Percentiles rank a stretch among this genome's conserved stretches.
These are phyloP conservation scores for Suillus clintonianus DNA, from an alignment of 768 basidiomycete species.

Conservation along the genomic window DNA sequence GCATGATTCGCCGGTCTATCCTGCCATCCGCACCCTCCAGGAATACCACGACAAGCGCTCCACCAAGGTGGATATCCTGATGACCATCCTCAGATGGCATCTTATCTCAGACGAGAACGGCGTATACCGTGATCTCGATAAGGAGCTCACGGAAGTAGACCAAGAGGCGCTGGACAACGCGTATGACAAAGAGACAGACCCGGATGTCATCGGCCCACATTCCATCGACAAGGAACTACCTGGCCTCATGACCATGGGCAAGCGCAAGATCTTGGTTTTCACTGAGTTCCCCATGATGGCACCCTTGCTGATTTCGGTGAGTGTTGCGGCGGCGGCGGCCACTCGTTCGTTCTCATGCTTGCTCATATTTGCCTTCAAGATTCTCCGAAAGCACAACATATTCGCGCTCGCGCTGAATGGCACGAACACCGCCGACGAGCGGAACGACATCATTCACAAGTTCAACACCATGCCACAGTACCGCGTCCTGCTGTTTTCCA, in stretches of 20 bases:
- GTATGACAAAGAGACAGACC: neutral
- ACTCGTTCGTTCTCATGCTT: too few species aligned
- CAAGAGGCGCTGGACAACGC: too few species aligned
- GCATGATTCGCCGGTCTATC: neutral
- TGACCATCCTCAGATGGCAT: neutral
- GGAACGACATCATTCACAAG: neutral
- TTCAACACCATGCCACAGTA: neutral
- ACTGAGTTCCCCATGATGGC: slow-evolving; percentile 5
- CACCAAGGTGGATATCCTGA: neutral
- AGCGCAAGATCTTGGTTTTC: neutral
- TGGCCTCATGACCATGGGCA: neutral
- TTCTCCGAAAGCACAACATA: neutral
- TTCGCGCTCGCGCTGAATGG: neutral
- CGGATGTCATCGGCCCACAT: neutral
- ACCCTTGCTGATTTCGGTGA: neutral
- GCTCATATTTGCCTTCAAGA: neutral
- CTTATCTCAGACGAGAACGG: neutral
- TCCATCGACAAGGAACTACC: neutral
- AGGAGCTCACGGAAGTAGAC: neutral
- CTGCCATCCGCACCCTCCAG: neutral
- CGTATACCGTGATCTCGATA: neutral
- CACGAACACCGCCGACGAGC: neutral
- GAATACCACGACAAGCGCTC: neutral
- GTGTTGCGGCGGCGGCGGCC: too few species aligned
- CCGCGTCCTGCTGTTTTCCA: slow-evolving; percentile 23